Evolutionary conservation across 768 basidiomycete species (phyloP), one percentile per base, ranked within the genome.

Genomic region (Boletus sensibilis): DNA sequence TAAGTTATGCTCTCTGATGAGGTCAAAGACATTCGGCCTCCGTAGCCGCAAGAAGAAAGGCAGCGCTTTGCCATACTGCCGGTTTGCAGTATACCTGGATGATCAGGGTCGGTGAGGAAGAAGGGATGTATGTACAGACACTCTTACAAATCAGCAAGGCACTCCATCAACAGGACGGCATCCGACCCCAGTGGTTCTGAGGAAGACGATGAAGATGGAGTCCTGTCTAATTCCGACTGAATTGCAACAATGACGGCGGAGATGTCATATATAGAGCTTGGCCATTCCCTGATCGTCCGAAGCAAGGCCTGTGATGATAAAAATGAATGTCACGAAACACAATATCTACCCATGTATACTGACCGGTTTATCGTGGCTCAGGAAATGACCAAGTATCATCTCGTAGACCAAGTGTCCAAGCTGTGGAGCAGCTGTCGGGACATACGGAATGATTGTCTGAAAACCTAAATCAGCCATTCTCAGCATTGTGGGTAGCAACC

Each of bases 31-130:
- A 63, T 94, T 88, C 8, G 93, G 85, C 48, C 87, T 80, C 45
- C 94, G 85, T 16, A 98, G 78, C 9, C 92, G 83, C 16, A 99
- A 79, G 76, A 88, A 92, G 74, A 84, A 98, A 0, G 92, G 92
- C 0, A 99, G 76, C 0, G 97, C 97, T 74, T 96, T 95, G 21
- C 91, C 94, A 3, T 92, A 92, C 75, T 98, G 97, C 2, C 92
- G 86, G 62, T 95, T 94, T 20, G 84, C 78, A 35, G 85, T 85
- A 70, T 92, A 94, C 48, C 94, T 95, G 60, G 6, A 41, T n/a
- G 6, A 41, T 6, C 31, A 37, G 0, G 43, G 39, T 70, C 9
- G 56, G 38, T 8, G 8, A 20, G 9, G 5, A 46, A 25, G 37
- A 18, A 8, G 16, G 23, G 3, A 31, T 35, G 1, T 35, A 23